Percentiles rank a stretch among this genome's conserved stretches.
Evolutionary conservation across 352 stramenopile species (phyloP).

Genomic region (Pythium periplocum): DNA sequence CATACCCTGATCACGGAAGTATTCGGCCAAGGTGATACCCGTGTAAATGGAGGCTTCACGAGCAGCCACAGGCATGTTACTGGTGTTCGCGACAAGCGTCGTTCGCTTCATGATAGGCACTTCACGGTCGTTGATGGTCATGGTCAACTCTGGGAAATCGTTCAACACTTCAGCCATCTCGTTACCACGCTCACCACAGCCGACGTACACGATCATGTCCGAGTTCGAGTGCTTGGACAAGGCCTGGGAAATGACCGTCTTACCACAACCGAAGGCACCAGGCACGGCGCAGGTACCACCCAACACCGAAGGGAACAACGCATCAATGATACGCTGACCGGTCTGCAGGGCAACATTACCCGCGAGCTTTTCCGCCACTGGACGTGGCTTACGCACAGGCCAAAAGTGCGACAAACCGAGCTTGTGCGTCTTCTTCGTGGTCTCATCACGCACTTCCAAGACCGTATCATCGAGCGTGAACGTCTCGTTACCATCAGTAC

Average conservation of each 20-base stretch:
- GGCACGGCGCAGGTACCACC: conserved; percentile 98
- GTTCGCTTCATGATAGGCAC: conserved; percentile 99
- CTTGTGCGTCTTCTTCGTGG: conserved; percentile 93
- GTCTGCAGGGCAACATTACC: conserved; percentile 97
- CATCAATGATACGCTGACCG: conserved; percentile 98
- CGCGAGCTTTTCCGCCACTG: conserved; percentile 97
- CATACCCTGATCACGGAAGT: conserved; percentile 98
- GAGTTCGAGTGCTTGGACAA: conserved; percentile 99
- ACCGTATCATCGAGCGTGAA: conserved; percentile 98
- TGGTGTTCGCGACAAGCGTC: conserved; percentile 99
- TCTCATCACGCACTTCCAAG: conserved; percentile 97
- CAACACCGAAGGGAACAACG: conserved; percentile 98
- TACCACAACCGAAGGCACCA: conserved; percentile 99
- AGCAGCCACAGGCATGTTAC: conserved; percentile 99
- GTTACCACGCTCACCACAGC: conserved; percentile 98
- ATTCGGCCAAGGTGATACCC: conserved; percentile 97
- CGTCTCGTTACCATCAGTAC: conserved; percentile 95
- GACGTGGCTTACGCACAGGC: conserved; percentile 95
- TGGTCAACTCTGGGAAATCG: conserved; percentile 99
- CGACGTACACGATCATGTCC: conserved; percentile 99
- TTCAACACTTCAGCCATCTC: conserved; percentile 99
- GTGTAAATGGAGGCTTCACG: conserved; percentile 99
- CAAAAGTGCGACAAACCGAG: conserved; percentile 98
- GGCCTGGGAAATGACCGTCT: conserved; percentile 99
- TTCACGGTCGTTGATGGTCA: conserved; percentile 96